Conservation (phyloP, 495 filamentous ascomycete species). For the Xylaria bambusicola region DNA sequence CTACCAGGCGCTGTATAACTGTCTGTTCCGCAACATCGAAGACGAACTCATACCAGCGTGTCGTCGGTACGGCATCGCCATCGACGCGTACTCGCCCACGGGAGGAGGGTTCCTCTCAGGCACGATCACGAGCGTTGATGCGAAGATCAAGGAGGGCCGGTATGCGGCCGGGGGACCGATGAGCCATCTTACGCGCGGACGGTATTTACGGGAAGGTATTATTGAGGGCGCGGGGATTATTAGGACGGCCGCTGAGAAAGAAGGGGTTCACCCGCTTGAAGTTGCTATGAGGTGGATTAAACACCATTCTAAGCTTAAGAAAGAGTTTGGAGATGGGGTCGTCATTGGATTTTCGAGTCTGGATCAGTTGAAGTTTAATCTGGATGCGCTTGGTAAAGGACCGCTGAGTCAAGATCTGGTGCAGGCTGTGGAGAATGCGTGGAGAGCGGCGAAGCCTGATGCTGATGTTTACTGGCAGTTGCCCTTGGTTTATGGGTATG, state of each 20-base stretch:
- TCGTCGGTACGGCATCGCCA: constrained; percentile 72
- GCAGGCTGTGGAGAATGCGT: constrained; percentile 67
- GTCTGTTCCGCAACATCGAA: constrained; percentile 68
- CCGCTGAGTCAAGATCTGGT: constrained; percentile 72
- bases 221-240: constrained; percentile 71
- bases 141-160: constrained; percentile 64
- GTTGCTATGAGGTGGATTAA: constrained; percentile 73
- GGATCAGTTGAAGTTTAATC: constrained; percentile 66
- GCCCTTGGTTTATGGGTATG: constrained; percentile 63
- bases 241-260: constrained; percentile 65
- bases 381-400: constrained; percentile 71
- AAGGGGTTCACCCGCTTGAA: constrained; percentile 70
- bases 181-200: constrained; percentile 58
- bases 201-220: constrained; percentile 72
- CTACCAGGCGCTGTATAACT: constrained; percentile 67
- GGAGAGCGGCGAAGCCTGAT: constrained; percentile 58
- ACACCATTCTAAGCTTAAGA: constrained; percentile 71
- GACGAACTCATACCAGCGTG: constrained; percentile 73
- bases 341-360: constrained; percentile 71
- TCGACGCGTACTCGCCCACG: constrained; percentile 79
- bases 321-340: constrained; percentile 69
- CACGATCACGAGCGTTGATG: constrained; percentile 51
- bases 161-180: constrained; percentile 54
- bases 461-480: constrained; percentile 69
- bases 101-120: constrained; percentile 77